Base-by-base conservation (phyloP, 345 rosid species). In the Moricandia arvensis region DNA sequence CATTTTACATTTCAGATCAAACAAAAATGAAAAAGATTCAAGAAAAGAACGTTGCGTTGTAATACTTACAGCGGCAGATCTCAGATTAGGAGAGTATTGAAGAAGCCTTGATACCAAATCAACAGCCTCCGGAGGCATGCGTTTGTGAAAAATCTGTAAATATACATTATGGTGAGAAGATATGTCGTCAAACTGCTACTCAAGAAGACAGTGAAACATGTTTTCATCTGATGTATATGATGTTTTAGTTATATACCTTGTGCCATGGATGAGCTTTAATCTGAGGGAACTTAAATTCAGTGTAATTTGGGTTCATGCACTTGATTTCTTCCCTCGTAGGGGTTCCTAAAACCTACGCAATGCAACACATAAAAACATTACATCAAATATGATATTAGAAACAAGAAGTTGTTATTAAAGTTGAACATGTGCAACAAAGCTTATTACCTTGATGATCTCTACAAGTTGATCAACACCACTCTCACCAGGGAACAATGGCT, bases 231-330 rank as follows among this genome's bases (percentile, higher is more conserved):
- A 68, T 66, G 49, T 38, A 10, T 45, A 10, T 60, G 29, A 53
- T 26, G 68, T 68, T 33, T 45, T 47, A 37, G 13, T 7, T 7
- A 29, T 85, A 31, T 84, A 94, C 99, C 96, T 95, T 94, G 80
- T 94, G 98, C 98, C 98, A 94, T 3, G 98, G 98, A 77, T 91
- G 98, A 75, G 98, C 98, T 80, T 94, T 94, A 54, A 94, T 94
- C 85, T 94, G 98, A 73, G 98, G 98, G 64, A 94, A 94, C 69
- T 94, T 91, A 82, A 86, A 90, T 74, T 95, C 99, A 0, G 97
- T 95, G 78, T 95, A 95, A 67, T 92, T 89, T 16, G 99, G 99
- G 54, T 95, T 95, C 99, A 95, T 95, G 87, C 99, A 94, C 73
- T 91, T 91, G 63, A 94, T 94, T 87, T 94, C 98, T 82, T 94